phyloP scores from a whole-genome alignment of 2,329 filamentous ascomycete genomes.

The Talaromyces sp. region DNA sequence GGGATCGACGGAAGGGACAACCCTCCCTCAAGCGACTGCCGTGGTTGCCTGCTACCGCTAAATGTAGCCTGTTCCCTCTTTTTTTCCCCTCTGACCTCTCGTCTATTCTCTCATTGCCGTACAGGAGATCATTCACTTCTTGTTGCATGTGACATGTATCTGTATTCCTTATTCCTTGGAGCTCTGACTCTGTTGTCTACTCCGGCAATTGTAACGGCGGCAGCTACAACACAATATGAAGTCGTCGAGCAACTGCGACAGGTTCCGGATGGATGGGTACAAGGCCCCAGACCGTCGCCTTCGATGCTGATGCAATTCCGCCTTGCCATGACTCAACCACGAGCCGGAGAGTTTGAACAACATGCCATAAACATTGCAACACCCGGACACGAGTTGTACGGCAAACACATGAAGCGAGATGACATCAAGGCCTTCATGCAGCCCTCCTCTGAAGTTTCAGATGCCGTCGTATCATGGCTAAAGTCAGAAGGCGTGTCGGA shows the following conservation, averaged over 20 bases:
- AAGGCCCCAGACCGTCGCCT: constrained; percentile 23
- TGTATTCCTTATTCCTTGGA: constrained; percentile 1
- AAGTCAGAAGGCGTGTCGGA: constrained; percentile 44
- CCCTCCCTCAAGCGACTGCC: neutral
- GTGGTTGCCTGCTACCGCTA: constrained; percentile 1
- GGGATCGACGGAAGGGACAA: neutral
- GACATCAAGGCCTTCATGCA: constrained; percentile 53
- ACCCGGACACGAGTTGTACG: constrained; percentile 55
- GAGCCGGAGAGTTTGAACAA: constrained; percentile 51
- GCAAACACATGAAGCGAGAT: constrained; percentile 57
- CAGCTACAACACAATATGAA: constrained; percentile 5
- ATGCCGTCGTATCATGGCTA: constrained; percentile 54
- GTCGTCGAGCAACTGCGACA: constrained; percentile 27
- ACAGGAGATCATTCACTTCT: neutral
- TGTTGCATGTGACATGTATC: constrained; percentile 5
- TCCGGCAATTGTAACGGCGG: neutral
- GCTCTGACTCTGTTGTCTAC: constrained; percentile 1
- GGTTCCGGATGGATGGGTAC: constrained; percentile 33
- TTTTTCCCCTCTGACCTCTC: neutral
- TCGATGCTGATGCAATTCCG: constrained; percentile 45
- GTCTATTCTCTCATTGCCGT: neutral
- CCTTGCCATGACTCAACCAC: constrained; percentile 48
- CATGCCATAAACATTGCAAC: constrained; percentile 58
- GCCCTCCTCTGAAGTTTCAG: constrained; percentile 46
- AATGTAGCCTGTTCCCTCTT: neutral